phyloP scores from a whole-genome alignment of 495 filamentous ascomycete species.

The Gamarada debralockiae region DNA sequence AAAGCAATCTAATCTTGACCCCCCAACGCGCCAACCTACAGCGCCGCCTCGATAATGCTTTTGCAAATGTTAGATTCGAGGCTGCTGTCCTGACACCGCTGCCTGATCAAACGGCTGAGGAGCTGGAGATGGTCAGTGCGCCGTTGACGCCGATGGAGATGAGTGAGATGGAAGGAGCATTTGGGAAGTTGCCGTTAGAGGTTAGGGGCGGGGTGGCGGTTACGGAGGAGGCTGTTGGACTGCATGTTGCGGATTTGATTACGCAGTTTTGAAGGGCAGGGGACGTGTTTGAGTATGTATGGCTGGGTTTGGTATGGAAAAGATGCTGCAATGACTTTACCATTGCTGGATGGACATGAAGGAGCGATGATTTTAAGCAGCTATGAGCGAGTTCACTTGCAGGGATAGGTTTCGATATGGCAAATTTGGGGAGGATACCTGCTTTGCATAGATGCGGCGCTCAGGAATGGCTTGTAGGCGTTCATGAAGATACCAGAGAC shows the following conservation, averaged over 20 bases:
- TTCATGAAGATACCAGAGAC: no score
- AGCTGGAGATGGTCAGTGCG: background rate
- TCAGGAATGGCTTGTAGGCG: no score
- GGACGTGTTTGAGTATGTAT: no score
- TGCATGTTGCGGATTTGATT: constrained; percentile 47
- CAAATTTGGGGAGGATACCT: no score
- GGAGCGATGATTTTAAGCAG: no score
- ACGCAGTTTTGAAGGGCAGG: constrained; percentile 29
- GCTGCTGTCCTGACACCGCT: background rate
- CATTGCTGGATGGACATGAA: no score
- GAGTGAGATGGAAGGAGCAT: background rate
- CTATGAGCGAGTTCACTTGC: no score
- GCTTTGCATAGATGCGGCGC: no score
- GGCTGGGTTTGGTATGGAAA: no score
- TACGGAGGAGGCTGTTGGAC: constrained; percentile 53
- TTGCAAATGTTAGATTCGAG: background rate
- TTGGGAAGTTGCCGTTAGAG: constrained; percentile 30
- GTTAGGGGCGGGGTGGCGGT: constrained; percentile 50
- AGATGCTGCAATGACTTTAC: no score
- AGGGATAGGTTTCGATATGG: no score
- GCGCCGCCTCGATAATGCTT: background rate
- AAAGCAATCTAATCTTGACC: background rate
- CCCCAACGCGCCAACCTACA: background rate
- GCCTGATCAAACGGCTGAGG: background rate
- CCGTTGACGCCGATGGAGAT: constrained; percentile 16